Evolutionary conservation across 768 basidiomycete genomes (phyloP).

Genomic region (Favolaschia claudopus): DNA sequence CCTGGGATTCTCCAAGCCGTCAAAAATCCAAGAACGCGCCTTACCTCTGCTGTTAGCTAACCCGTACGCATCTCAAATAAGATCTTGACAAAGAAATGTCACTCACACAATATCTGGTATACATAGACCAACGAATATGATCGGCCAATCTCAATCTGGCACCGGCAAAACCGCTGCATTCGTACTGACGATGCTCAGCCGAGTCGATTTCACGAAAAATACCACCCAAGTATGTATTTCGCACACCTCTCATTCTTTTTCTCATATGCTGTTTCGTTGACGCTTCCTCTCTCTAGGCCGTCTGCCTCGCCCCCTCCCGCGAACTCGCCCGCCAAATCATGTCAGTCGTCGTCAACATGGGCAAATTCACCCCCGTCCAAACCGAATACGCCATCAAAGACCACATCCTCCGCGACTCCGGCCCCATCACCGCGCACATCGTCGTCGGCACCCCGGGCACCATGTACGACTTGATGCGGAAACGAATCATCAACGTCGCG

Average conservation of each 20-base stretch:
- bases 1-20: conserved; percentile 96
- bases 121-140: conserved; percentile 94
- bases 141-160: conserved; percentile 98
- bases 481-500: conserved; percentile 77
- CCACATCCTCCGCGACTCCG: conserved; percentile 69
- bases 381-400: conserved; percentile 97
- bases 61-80: conserved; percentile 64
- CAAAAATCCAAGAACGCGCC: conserved; percentile 98
- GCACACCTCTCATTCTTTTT: neutral
- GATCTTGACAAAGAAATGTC: neutral
- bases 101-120: neutral
- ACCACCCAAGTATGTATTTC: conserved; percentile 74
- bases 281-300: conserved; percentile 59
- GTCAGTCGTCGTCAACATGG: conserved; percentile 93
- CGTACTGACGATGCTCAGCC: conserved; percentile 95
- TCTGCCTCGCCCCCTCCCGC: conserved; percentile 97
- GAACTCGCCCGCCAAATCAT: conserved; percentile 98
- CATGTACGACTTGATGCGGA: conserved; percentile 83
- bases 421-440: conserved; percentile 83
- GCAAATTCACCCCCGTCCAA: conserved; percentile 91
- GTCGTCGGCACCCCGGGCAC: conserved; percentile 98
- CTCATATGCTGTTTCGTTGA: neutral
- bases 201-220: conserved; percentile 83
- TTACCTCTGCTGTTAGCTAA: conserved; percentile 88
- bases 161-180: conserved; percentile 99